These are phyloP conservation scores for Hyphopichia burtonii DNA, from an alignment of 1,139 yeast genomes.

Conservation along the genomic window DNA sequence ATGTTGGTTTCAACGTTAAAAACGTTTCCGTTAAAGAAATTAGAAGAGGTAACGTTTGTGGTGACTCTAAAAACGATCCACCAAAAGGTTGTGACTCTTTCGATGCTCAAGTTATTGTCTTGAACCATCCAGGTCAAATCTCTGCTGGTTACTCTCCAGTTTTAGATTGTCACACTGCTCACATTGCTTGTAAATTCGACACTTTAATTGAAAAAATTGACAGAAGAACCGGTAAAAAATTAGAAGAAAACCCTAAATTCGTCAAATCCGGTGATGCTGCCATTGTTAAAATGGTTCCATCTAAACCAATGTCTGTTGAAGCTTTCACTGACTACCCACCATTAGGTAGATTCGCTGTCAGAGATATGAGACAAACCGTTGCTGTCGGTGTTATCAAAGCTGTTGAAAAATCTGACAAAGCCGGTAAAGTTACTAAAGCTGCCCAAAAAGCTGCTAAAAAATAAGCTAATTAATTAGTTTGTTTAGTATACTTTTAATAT, in stretches of 20 bases:
- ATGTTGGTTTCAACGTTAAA: constrained; percentile 94
- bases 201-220: constrained; percentile 84
- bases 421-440: constrained; percentile 99
- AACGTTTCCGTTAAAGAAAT: constrained; percentile 91
- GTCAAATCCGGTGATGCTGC: constrained; percentile 93
- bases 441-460: constrained; percentile 98
- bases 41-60: constrained; percentile 94
- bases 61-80: constrained; percentile 95
- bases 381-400: constrained; percentile 99
- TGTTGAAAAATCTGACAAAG: constrained; percentile 91
- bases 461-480: constrained; percentile 46
- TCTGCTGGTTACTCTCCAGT: constrained; percentile 93
- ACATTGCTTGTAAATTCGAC: constrained; percentile 90
- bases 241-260: constrained; percentile 82
- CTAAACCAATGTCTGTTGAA: constrained; percentile 93
- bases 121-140: constrained; percentile 94
- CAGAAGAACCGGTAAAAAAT: constrained; percentile 90
- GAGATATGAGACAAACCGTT: constrained; percentile 99
- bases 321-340: constrained; percentile 95
- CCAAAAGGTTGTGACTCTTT: constrained; percentile 80
- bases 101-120: constrained; percentile 87
- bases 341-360: constrained; percentile 98
- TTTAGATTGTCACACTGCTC: constrained; percentile 93
- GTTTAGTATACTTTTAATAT: background rate
- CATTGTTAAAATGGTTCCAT: constrained; percentile 78